A percentile compares a stretch with the other conserved stretches of the same genome.
Evolutionary conservation across 306 rosid genomes (phyloP).

Genomic region (Casuarina equisetifolia): DNA sequence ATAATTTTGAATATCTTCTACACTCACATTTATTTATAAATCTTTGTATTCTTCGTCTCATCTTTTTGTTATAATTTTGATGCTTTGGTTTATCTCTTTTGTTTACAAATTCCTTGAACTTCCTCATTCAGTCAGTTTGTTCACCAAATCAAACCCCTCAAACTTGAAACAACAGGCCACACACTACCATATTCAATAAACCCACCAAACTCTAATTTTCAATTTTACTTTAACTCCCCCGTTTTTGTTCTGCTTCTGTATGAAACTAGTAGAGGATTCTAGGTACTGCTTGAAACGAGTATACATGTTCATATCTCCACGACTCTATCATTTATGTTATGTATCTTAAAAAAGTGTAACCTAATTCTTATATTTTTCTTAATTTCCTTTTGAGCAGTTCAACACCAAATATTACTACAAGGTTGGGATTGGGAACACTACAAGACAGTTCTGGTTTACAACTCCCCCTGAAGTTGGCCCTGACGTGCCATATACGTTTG

Average conservation of each 20-base stretch:
- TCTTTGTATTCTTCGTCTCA: too few relatives aligned
- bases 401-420: conserved; percentile 74
- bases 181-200: too few relatives aligned
- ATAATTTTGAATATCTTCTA: too few relatives aligned
- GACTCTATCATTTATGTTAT: too few relatives aligned
- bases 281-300: background rate
- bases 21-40: too few relatives aligned
- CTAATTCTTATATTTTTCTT: background rate
- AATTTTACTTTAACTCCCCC: background rate
- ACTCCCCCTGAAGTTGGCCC: conserved; percentile 88
- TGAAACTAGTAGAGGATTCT: background rate
- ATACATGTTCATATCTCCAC: background rate
- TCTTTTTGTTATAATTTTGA: too few relatives aligned
- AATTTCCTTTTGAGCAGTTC: conserved; percentile 38
- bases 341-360: background rate
- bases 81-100: too few relatives aligned
- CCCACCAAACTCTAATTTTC: too few relatives aligned
- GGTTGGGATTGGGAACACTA: conserved; percentile 61
- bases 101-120: too few relatives aligned
- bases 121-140: too few relatives aligned
- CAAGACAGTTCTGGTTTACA: conserved; percentile 69
- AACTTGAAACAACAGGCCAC: too few relatives aligned
- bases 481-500: conserved; percentile 88
- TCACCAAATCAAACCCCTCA: too few relatives aligned
- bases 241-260: background rate